Conservation (phyloP, 192 early-diverging fungal species). For the Pilaira anomala region DNA sequence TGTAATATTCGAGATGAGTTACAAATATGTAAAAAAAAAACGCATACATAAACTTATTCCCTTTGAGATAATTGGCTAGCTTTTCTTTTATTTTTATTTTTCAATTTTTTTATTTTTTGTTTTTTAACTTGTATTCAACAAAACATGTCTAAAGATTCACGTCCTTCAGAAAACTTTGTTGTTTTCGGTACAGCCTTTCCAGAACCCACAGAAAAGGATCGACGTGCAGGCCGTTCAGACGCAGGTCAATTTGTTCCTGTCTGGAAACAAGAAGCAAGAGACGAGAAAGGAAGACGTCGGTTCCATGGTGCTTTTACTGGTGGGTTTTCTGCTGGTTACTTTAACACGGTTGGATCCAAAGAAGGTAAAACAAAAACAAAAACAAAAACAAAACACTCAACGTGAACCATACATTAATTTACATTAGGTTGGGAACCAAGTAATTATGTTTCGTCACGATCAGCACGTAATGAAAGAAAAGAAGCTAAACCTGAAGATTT, state of each 20-base stretch:
- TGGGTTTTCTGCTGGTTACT: conserved; percentile 93
- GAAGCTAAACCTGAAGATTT: conserved; percentile 72
- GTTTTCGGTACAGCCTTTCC: conserved; percentile 45
- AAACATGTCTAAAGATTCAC: background rate
- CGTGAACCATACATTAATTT: too few relatives aligned
- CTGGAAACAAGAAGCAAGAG: conserved; percentile 53
- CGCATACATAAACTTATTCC: too few relatives aligned
- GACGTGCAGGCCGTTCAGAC: conserved; percentile 23
- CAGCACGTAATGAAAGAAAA: conserved; percentile 51
- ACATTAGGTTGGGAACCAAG: conserved; percentile 73
- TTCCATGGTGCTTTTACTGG: conserved; percentile 93
- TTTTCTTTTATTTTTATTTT: too few relatives aligned
- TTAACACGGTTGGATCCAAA: conserved; percentile 94
- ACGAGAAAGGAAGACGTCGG: conserved; percentile 71
- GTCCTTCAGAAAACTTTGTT: conserved; percentile 33
- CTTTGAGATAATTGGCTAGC: too few relatives aligned
- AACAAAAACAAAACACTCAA: background rate
- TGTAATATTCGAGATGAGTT: too few relatives aligned
- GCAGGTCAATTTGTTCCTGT: conserved; percentile 45
- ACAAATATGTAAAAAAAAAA: too few relatives aligned
- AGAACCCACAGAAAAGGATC: conserved; percentile 27
- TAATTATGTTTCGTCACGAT: conserved; percentile 76
- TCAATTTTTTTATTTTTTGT: too few relatives aligned
- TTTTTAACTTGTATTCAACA: too few relatives aligned
- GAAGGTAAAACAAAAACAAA: conserved; percentile 57